These are phyloP conservation scores for Pleurostoma richardsiae DNA, from an alignment of 2,329 filamentous ascomycete species.

Conservation along the genomic window DNA sequence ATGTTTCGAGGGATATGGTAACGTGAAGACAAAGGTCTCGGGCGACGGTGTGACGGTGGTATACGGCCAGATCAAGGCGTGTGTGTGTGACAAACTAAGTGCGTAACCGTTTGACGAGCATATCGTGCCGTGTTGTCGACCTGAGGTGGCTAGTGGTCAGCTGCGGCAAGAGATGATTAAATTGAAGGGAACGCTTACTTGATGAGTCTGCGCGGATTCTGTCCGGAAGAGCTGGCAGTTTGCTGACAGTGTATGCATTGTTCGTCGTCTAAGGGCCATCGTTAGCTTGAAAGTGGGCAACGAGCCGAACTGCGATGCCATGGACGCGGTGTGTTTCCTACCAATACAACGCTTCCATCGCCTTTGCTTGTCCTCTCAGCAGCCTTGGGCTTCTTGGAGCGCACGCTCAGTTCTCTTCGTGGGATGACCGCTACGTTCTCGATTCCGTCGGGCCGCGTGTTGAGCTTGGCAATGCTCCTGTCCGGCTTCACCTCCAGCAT, in stretches of 20 bases:
- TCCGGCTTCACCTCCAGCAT: slow-evolving; percentile 52
- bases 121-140: slow-evolving; percentile 60
- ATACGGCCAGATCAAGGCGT: slow-evolving; percentile 91
- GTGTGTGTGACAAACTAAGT: slow-evolving; percentile 71
- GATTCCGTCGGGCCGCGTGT: slow-evolving; percentile 39
- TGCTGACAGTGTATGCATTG: slow-evolving; percentile 78
- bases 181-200: slow-evolving; percentile 42
- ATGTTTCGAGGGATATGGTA: slow-evolving; percentile 68
- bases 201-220: slow-evolving; percentile 62
- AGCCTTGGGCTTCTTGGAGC: slow-evolving; percentile 58
- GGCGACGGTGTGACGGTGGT: slow-evolving; percentile 61
- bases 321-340: no score
- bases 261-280: slow-evolving; percentile 62
- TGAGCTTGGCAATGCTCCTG: slow-evolving; percentile 36
- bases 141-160: slow-evolving; percentile 28
- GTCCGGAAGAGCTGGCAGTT: slow-evolving; percentile 77
- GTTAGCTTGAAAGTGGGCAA: no score
- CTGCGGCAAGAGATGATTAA: no score
- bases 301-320: no score
- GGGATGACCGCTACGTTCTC: slow-evolving; percentile 28
- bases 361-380: slow-evolving; percentile 60
- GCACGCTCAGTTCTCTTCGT: slow-evolving; percentile 49
- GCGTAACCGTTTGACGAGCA: slow-evolving; percentile 67
- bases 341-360: slow-evolving; percentile 62
- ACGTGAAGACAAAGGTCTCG: slow-evolving; percentile 73